Conservation (phyloP, 192 early-diverging fungal species). For the Backusella psychrophila region DNA sequence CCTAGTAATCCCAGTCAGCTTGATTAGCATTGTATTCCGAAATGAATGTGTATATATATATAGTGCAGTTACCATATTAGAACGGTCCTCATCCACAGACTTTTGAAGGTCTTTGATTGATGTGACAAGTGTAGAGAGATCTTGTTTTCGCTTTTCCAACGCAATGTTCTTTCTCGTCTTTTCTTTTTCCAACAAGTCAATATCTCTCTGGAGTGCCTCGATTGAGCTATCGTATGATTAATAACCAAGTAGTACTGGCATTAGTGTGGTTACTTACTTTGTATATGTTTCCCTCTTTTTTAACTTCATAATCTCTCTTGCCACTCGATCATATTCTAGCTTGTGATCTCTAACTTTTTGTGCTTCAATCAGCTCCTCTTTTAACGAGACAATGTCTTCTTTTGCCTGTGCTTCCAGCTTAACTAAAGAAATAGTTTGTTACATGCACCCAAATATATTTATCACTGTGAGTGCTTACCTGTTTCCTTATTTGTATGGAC, state of each 20-base stretch:
- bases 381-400: slow-evolving; percentile 43
- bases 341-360: slow-evolving; percentile 45
- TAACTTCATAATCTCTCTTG: slow-evolving; percentile 45
- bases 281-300: slow-evolving; percentile 27
- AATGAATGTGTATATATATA: background rate
- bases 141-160: slow-evolving; percentile 24
- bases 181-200: slow-evolving; percentile 30
- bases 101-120: slow-evolving; percentile 26
- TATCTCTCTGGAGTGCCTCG: slow-evolving; percentile 24
- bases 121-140: slow-evolving; percentile 20
- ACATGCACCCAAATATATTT: background rate
- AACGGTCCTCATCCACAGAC: slow-evolving; percentile 30
- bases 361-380: slow-evolving; percentile 42
- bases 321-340: slow-evolving; percentile 55
- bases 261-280: slow-evolving; percentile 19
- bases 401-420: slow-evolving; percentile 32
- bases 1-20: background rate
- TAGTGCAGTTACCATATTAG: slow-evolving; percentile 11
- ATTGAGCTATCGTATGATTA: slow-evolving; percentile 22
- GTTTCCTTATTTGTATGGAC: slow-evolving; percentile 38
- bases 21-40: background rate
- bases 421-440: slow-evolving; percentile 15
- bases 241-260: too few species aligned
- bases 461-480: background rate
- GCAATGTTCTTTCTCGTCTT: slow-evolving; percentile 20